Evolutionary conservation across 179 eudicot genomes (phyloP), one percentile per base, ranked within the genome.

Genomic region (Camellia oleifera): DNA sequence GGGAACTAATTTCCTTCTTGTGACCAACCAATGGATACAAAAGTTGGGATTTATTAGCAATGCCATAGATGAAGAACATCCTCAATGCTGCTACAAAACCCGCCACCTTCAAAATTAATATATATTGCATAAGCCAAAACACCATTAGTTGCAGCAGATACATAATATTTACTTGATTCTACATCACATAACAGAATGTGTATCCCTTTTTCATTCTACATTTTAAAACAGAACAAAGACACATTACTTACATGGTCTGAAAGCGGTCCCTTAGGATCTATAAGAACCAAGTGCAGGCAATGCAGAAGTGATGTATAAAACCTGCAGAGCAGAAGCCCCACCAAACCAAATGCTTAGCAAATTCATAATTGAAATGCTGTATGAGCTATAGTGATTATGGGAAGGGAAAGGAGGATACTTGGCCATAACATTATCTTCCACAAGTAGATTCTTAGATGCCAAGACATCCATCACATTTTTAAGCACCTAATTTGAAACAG

Each of bases 231-330:
- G 18, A 40, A 23, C 46, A 52, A 32, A 8, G 62, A 77, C 67
- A 20, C 60, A 60, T 52, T 69, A 23, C 92, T 87, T 88, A 95
- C 98, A 83, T 96, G 94, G 80, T 90, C 94, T 26, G 91, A 84
- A 82, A 96, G 85, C 61, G 92, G 69, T 61, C 91, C 94, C 85
- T 93, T 94, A 58, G 97, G 92, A 80, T 94, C 90, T 67, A 82
- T 56, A 9, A 96, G 91, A 77, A 90, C 93, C 86, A 91, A 86
- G 86, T 96, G 99, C 78, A 96, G 91, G 81, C 97, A 94, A 60
- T 89, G 90, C 79, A 96, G 85, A 81, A 94, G 89, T 18, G 95
- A 90, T 48, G 82, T 82, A 86, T 91, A 94, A 86, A 87, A 94
- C 91, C 99, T 94, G 90, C 82, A 84, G 18, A 82, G 65, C 15